A percentile compares a stretch with the other conserved stretches of the same genome.
Evolutionary conservation across 2,329 filamentous ascomycete species (phyloP).

Genomic region (Clonostachys byssicola): DNA sequence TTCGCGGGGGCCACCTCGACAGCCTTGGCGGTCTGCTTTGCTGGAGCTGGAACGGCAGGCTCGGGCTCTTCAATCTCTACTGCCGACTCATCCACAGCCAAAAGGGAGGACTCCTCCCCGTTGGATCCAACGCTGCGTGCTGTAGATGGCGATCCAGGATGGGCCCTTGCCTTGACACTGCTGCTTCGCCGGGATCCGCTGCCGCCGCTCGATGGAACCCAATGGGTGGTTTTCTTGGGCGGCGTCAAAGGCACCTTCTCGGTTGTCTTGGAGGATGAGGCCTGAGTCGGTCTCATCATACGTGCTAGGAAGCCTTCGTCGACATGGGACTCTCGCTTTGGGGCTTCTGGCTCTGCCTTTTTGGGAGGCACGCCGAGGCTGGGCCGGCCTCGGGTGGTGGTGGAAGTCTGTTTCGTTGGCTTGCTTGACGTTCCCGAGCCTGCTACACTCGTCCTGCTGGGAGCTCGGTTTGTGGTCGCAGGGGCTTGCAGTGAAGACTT

Average conservation of each 20-base stretch:
- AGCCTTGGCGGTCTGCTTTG: no score
- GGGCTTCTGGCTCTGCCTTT: slow-evolving; percentile 27
- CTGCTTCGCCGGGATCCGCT: slow-evolving; percentile 11
- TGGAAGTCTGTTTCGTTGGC: slow-evolving; percentile 30
- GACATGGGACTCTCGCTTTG: slow-evolving; percentile 49
- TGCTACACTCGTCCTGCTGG: slow-evolving; percentile 38
- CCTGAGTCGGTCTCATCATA: slow-evolving; percentile 75
- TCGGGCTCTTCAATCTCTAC: no score
- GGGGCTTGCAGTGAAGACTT: slow-evolving; percentile 14
- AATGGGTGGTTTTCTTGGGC: slow-evolving; percentile 30
- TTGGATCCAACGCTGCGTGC: no score
- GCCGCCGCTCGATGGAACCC: neutral
- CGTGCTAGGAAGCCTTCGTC: slow-evolving; percentile 73
- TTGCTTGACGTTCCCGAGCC: slow-evolving; percentile 16
- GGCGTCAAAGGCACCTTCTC: slow-evolving; percentile 55
- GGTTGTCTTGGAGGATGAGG: slow-evolving; percentile 62
- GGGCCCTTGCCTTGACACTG: neutral
- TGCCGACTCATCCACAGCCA: no score
- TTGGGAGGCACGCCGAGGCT: slow-evolving; percentile 57
- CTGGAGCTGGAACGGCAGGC: no score
- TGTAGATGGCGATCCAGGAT: no score
- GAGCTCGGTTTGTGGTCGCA: slow-evolving; percentile 29
- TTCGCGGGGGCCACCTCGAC: no score
- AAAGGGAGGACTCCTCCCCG: no score
- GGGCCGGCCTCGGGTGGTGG: slow-evolving; percentile 21